Base-by-base conservation (phyloP, 345 rosid species). In the Aethionema arabicum region DNA sequence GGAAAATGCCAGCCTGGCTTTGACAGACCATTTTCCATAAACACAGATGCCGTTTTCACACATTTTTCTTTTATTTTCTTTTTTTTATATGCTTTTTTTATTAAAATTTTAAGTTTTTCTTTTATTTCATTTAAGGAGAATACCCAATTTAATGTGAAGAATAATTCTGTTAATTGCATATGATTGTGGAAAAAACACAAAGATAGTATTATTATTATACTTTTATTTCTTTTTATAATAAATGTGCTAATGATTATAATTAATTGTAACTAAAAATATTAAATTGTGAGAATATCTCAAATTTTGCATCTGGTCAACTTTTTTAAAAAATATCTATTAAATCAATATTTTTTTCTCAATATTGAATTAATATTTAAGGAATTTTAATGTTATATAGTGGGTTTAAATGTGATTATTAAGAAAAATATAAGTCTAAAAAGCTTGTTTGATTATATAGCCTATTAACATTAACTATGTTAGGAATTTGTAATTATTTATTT, bases 1-100 rank as follows among this genome's bases (percentile, higher is more conserved):
- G 56, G n/a, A 41, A 45, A 51, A 15, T 65, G 71, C 71, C 76
- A 72, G 76, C 58, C 67, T 72, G 71, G 62, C 67, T 43, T 64
- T 65, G 56, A 72, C 75, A 72, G 58, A 12, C 11, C 76, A 59
- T 72, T 52, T 72, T 32, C 72, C 63, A 65, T 62, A 27, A 56
- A 69, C 52, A 54, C 61, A 38, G 7, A 35, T 13, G 36, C 56
- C 57, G 13, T 60, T 31, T 69, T 44, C 67, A 69, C 67, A 61
- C 63, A 68, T 57, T 56, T 66, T 8, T 12, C 8, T 65, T 55
- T 32, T 38, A 21, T 14, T 14, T 32, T 38, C 61, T 42, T 5
- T 33, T 50, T 15, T 14, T 32, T 40, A n/a, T 32, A 31, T 35
- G 38, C 38, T 2, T 21, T 21, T 21, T 21, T 21, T 21, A 35